Evolutionary conservation across 371 early-diverging fungal genomes (phyloP).

Genomic region (Chytridiales sp.): DNA sequence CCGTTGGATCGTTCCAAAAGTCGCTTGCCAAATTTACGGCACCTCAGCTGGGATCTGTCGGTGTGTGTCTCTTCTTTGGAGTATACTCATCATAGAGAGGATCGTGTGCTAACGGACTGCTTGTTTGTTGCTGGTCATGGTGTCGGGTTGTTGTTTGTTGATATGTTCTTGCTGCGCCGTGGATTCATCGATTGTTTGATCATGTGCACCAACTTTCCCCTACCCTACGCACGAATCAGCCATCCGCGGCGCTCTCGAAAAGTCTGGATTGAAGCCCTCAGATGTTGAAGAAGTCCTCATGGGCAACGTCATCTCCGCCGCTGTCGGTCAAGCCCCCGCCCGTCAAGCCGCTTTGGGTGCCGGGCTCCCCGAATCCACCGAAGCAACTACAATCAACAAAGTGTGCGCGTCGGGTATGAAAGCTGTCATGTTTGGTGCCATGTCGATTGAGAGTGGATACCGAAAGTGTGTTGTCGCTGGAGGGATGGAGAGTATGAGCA

Average conservation of each 20-base stretch:
- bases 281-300: constrained; percentile 86
- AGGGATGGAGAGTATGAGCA: constrained; percentile 97
- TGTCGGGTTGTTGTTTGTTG: neutral
- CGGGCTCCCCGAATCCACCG: constrained; percentile 71
- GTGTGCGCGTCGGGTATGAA: constrained; percentile 97
- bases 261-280: constrained; percentile 65
- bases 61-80: constrained; percentile 13
- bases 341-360: constrained; percentile 90
- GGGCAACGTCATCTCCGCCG: constrained; percentile 87
- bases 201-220: neutral
- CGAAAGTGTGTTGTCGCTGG: constrained; percentile 76
- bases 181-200: neutral
- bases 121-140: neutral
- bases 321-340: constrained; percentile 89
- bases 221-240: constrained; percentile 40
- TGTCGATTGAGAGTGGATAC: constrained; percentile 73
- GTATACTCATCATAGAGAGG: constrained; percentile 18
- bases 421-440: constrained; percentile 85
- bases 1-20: constrained; percentile 91
- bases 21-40: constrained; percentile 83
- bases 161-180: neutral
- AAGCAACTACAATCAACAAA: constrained; percentile 95
- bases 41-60: constrained; percentile 76
- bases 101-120: constrained; percentile 10
- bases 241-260: constrained; percentile 66